phyloP scores from a whole-genome alignment of 768 basidiomycete species.

The Tephrocybe sp. region DNA sequence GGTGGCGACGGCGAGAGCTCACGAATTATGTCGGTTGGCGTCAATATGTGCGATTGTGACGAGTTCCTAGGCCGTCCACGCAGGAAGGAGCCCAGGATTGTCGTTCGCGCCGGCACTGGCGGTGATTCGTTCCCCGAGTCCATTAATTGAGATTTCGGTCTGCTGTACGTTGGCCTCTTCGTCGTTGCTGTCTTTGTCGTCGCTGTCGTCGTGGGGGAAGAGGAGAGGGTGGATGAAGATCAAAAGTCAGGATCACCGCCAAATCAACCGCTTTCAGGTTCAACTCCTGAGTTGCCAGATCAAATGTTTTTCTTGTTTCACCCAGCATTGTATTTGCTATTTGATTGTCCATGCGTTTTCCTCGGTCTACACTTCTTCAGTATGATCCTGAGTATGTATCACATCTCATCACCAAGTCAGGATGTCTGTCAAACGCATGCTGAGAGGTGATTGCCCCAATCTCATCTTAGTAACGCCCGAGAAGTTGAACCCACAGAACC shows the following conservation, averaged over 20 bases:
- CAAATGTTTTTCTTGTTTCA: slow-evolving; percentile 3
- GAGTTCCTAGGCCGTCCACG: slow-evolving; percentile 68
- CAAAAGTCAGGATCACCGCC: slow-evolving; percentile 7
- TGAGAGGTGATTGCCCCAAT: no score
- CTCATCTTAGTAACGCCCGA: no score
- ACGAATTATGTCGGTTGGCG: slow-evolving; percentile 25
- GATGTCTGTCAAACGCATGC: no score
- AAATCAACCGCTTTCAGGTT: slow-evolving; percentile 16
- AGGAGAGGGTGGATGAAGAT: slow-evolving; percentile 7
- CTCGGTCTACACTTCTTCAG: neutral
- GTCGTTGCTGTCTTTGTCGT: slow-evolving; percentile 1
- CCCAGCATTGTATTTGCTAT: neutral
- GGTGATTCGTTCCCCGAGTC: slow-evolving; percentile 42
- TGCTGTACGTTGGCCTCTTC: neutral
- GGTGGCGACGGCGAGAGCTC: slow-evolving; percentile 47
- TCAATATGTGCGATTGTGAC: slow-evolving; percentile 58
- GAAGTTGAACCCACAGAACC: no score
- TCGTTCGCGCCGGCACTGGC: slow-evolving; percentile 48
- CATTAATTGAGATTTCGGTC: slow-evolving; percentile 17
- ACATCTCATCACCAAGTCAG: neutral
- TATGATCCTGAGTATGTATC: neutral
- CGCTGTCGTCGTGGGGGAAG: slow-evolving; percentile 10
- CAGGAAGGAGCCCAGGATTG: slow-evolving; percentile 73
- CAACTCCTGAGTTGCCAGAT: slow-evolving; percentile 6
- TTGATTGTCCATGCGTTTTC: neutral